A percentile compares a stretch with the other conserved stretches of the same genome.
These are phyloP conservation scores for Trametes elegans DNA, from an alignment of 768 basidiomycete species.

Conservation along the genomic window DNA sequence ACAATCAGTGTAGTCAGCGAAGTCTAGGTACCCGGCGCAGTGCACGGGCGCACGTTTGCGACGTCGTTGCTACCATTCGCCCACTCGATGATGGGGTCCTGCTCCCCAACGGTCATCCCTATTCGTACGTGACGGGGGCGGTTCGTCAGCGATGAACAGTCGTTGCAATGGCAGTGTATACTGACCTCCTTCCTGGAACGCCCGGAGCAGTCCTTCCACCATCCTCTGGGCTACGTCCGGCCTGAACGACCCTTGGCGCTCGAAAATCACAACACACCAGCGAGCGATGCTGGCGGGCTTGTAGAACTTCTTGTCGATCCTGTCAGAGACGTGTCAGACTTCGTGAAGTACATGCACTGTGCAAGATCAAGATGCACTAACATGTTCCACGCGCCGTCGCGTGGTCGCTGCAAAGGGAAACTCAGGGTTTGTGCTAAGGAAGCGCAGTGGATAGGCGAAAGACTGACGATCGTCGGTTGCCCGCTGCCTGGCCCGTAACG, in stretches of 20 bases:
- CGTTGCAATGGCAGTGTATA: too few species aligned
- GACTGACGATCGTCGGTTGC: conserved; percentile 57
- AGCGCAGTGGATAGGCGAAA: background rate
- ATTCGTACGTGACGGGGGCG: too few species aligned
- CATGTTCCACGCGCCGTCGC: conserved; percentile 82
- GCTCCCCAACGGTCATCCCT: conserved; percentile 60
- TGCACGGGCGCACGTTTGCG: conserved; percentile 34
- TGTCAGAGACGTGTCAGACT: conserved; percentile 29
- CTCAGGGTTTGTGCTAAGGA: background rate
- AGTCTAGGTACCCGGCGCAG: background rate
- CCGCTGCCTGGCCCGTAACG: conserved; percentile 60
- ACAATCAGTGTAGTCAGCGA: background rate
- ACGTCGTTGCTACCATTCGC: conserved; percentile 59
- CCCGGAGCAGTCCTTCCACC: conserved; percentile 48
- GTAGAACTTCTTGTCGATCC: conserved; percentile 74
- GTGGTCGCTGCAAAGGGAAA: conserved; percentile 43
- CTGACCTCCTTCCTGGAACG: conserved; percentile 60
- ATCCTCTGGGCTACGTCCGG: conserved; percentile 49
- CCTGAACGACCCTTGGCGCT: conserved; percentile 56
- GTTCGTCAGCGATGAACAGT: too few species aligned
- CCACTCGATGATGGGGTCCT: conserved; percentile 46
- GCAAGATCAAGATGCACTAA: conserved; percentile 23
- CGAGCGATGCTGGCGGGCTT: conserved; percentile 48
- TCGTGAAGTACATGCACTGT: too few species aligned
- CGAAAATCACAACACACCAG: conserved; percentile 70